These are phyloP conservation scores for Brettanomyces bruxellensis DNA, from an alignment of 805 yeast genomes.

Conservation along the genomic window DNA sequence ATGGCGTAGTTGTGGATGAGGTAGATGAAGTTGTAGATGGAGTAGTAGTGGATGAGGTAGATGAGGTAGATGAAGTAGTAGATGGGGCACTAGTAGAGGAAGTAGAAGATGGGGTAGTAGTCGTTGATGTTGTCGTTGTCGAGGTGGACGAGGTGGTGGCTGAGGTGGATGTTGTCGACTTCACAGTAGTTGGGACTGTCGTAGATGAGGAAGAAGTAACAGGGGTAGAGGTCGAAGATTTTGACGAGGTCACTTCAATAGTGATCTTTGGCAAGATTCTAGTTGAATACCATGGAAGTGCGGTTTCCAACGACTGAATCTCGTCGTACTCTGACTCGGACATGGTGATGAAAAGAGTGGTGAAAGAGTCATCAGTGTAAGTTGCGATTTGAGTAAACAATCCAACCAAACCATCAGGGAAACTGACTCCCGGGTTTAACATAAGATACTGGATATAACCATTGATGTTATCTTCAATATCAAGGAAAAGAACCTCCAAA, in stretches of 20 bases:
- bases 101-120: slow-evolving; percentile 1
- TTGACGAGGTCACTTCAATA: slow-evolving; percentile 2
- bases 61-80: background rate
- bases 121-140: background rate
- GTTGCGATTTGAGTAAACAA: slow-evolving; percentile 20
- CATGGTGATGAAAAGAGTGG: slow-evolving; percentile 26
- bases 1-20: background rate
- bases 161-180: background rate
- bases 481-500: background rate
- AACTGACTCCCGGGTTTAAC: background rate
- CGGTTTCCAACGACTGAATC: slow-evolving; percentile 21
- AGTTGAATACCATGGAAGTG: slow-evolving; percentile 26
- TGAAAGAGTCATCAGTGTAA: slow-evolving; percentile 34
- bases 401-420: background rate
- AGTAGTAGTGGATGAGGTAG: background rate
- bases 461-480: background rate
- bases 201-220: slow-evolving; percentile 3
- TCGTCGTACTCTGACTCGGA: slow-evolving; percentile 3
- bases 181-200: slow-evolving; percentile 1
- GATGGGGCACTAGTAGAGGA: background rate
- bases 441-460: background rate
- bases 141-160: background rate
- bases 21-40: background rate
- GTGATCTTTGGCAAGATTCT: slow-evolving; percentile 19
- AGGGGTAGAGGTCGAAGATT: background rate